Evolutionary conservation across 1,284 basidiomycete genomes (phyloP).

Genomic region (Trametes pubescens): DNA sequence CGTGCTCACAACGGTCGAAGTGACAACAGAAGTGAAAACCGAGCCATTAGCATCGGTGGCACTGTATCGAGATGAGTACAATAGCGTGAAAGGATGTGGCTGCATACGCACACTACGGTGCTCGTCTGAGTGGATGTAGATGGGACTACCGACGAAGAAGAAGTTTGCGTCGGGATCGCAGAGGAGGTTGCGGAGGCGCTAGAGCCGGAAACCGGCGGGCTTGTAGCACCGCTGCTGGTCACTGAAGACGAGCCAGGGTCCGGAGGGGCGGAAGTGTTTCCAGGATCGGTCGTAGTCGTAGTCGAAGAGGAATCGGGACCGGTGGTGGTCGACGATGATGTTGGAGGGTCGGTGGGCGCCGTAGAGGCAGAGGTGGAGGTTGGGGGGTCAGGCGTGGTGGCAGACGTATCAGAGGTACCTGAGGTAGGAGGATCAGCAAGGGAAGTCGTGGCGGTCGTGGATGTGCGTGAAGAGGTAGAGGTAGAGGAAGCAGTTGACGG

Average conservation of each 20-base stretch:
- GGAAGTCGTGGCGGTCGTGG: constrained; percentile 23
- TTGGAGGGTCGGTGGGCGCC: constrained; percentile 7
- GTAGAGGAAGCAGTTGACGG: constrained; percentile 11
- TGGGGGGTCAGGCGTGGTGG: neutral
- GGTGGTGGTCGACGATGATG: constrained; percentile 7
- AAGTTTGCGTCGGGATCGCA: constrained; percentile 6
- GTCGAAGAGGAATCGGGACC: constrained; percentile 10
- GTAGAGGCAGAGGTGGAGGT: constrained; percentile 15
- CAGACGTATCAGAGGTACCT: constrained; percentile 14
- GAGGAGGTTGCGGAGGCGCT: neutral
- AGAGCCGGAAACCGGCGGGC: neutral
- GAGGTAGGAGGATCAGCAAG: constrained; percentile 23
- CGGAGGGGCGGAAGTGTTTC: constrained; percentile 3
- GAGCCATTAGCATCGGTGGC: constrained; percentile 37
- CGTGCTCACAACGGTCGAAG: constrained; percentile 27
- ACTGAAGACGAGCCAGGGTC: constrained; percentile 1
- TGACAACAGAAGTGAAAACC: constrained; percentile 36
- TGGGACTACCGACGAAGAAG: constrained; percentile 11
- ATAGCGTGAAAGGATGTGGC: neutral
- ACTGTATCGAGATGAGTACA: constrained; percentile 21
- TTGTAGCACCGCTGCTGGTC: neutral
- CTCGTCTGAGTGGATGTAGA: constrained; percentile 28
- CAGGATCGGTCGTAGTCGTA: constrained; percentile 11
- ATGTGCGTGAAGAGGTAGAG: constrained; percentile 22
- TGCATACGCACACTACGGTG: constrained; percentile 32